phyloP scores from a whole-genome alignment of 495 filamentous ascomycete genomes.

The Tuber indicum region DNA sequence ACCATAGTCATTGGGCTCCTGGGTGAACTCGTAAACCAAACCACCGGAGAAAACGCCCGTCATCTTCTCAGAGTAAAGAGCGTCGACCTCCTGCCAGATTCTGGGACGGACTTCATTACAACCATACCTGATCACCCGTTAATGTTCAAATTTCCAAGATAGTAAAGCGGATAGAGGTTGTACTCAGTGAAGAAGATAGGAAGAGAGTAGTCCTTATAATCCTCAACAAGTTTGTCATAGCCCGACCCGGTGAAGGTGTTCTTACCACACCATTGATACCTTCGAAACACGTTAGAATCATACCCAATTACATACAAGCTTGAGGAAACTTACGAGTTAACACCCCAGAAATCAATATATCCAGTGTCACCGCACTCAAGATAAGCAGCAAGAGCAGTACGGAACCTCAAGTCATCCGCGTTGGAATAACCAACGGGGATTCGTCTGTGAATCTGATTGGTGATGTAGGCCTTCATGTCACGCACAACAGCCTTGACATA shows the following conservation, averaged over 20 bases:
- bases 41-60: slow-evolving; percentile 90
- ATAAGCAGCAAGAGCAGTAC: slow-evolving; percentile 81
- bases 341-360: slow-evolving; percentile 93
- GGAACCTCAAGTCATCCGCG: slow-evolving; percentile 73
- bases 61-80: slow-evolving; percentile 82
- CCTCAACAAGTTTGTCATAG: slow-evolving; percentile 86
- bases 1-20: slow-evolving; percentile 71
- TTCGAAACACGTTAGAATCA: slow-evolving; percentile 53
- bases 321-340: slow-evolving; percentile 46
- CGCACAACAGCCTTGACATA: slow-evolving; percentile 79
- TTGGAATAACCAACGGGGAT: slow-evolving; percentile 49
- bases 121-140: slow-evolving; percentile 48
- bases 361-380: slow-evolving; percentile 95
- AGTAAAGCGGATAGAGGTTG: background rate
- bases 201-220: slow-evolving; percentile 80
- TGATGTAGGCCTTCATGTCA: slow-evolving; percentile 74
- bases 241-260: slow-evolving; percentile 71
- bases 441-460: slow-evolving; percentile 43
- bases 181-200: slow-evolving; percentile 98
- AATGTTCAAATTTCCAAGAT: background rate
- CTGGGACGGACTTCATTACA: slow-evolving; percentile 80
- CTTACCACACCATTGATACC: slow-evolving; percentile 92
- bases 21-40: slow-evolving; percentile 88
- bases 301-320: background rate
- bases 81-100: slow-evolving; percentile 69